Conservation (phyloP, 1,284 basidiomycete species). For the Salmacisia buchloeana region DNA sequence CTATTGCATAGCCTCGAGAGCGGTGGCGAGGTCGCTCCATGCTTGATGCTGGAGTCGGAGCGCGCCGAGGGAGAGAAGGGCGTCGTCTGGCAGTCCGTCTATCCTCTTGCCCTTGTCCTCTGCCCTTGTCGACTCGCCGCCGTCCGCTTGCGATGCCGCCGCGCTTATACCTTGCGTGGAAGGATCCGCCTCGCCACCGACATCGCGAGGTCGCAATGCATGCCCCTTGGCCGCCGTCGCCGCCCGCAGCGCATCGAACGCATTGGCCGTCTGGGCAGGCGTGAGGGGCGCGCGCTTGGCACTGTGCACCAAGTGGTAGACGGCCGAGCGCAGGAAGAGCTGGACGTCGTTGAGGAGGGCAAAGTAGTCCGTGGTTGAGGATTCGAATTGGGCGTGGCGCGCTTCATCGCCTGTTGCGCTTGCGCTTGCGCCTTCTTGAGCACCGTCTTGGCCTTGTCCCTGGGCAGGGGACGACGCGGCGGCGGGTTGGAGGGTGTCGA, state of each 20-base stretch:
- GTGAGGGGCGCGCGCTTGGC: not conserved
- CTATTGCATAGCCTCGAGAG: not conserved
- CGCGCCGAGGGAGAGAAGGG: not conserved
- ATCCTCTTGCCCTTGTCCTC: not conserved
- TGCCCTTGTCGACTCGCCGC: too few species aligned
- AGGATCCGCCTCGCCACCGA: too few species aligned
- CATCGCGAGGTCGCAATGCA: not conserved
- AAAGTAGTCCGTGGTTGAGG: not conserved
- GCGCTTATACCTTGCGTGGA: too few species aligned
- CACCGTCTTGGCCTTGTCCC: too few species aligned
- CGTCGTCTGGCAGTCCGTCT: not conserved
- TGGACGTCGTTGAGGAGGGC: constrained; percentile 1
- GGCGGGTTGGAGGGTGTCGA: not conserved
- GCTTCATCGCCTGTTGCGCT: not conserved
- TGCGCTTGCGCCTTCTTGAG: not conserved
- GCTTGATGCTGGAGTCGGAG: not conserved
- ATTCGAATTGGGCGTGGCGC: not conserved
- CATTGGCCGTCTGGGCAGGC: not conserved
- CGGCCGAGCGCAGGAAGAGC: constrained; percentile 7
- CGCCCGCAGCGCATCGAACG: not conserved
- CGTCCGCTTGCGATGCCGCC: too few species aligned
- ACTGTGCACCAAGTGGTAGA: constrained; percentile 3
- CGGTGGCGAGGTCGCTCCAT: not conserved
- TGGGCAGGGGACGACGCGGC: not conserved
- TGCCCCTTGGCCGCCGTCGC: not conserved